These are phyloP conservation scores for Leptodontidium sp. DNA, from an alignment of 2,329 filamentous ascomycete species.

Conservation along the genomic window DNA sequence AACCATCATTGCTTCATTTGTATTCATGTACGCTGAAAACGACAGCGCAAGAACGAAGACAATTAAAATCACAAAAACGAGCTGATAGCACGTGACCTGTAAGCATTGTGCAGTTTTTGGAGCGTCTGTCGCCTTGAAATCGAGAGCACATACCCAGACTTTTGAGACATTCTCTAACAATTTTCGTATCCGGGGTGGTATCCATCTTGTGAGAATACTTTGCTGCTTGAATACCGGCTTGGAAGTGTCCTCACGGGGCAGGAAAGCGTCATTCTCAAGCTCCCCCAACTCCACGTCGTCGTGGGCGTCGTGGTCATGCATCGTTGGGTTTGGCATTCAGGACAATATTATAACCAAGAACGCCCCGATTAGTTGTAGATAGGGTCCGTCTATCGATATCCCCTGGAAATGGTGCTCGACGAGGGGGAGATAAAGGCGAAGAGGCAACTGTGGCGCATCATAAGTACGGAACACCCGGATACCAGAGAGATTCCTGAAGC, in stretches of 20 bases:
- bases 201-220: conserved; percentile 24
- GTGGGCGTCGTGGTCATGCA: background rate
- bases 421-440: background rate
- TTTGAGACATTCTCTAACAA: conserved; percentile 30
- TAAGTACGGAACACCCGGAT: conserved; percentile 7
- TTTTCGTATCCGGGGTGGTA: conserved; percentile 22
- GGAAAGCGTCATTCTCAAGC: conserved; percentile 33
- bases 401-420: background rate
- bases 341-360: background rate
- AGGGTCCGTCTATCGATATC: background rate
- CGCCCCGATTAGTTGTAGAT: background rate
- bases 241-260: conserved; percentile 12
- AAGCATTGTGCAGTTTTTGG: background rate
- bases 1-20: conserved; percentile 13
- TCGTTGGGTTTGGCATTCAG: background rate
- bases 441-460: conserved; percentile 10
- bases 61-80: conserved; percentile 28
- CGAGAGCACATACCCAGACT: conserved; percentile 23
- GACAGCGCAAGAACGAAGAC: conserved; percentile 29
- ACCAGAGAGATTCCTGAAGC: too few species aligned
- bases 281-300: conserved; percentile 26
- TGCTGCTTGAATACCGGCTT: background rate
- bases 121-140: background rate
- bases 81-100: conserved; percentile 31
- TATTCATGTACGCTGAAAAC: conserved; percentile 26